Evolutionary conservation across 2,329 filamentous ascomycete species (phyloP), one percentile per base, ranked within the genome.

Genomic region (Fusarium oxysporum): DNA sequence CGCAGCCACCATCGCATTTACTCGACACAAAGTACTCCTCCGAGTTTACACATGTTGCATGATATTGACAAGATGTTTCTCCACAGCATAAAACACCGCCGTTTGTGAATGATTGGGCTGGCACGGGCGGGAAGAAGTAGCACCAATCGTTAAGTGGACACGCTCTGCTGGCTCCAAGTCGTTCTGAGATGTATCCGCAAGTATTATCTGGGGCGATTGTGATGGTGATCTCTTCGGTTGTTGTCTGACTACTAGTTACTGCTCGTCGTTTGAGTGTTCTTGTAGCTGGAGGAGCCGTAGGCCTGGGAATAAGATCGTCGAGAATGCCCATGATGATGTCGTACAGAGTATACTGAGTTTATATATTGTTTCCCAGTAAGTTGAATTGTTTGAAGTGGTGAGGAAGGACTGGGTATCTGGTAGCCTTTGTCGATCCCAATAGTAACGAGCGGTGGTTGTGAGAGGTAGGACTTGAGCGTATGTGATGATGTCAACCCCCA

Each of bases 101-200:
- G 6, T 53, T 23, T 11, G 45, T 30, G 14, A 35, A 45, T 11
- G 33, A n/a, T 16, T 38, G 23, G 21, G 62, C 37, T 17, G 56
- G 19, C 8, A 45, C 33, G 11, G 67, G n/a, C 19, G 45, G 67
- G 21, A 53, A 55, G 32, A 71, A 57, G 32, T 57, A 53, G 45
- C 62, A 71, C 43, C 28, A 30, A 32, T 59, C 37, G 8, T 45
- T 17, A 4, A n/a, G 11, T 5, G 68, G 23, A 32, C 68, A 71
- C 10, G 16, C 68, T 47, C 51, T 57, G 30, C 43, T 59, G 37
- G 62, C 68, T 8, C 68, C 62, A 8, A 54, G 32, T 25, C 51
- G 41, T 50, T 62, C 68, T 13, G 68, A 71, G 16, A 71, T 63
- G 43, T 33, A 71, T 14, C 68, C 68, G 13, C 68, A 71, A 32